Percentiles rank a stretch among this genome's conserved stretches.
Conservation (phyloP, 2,329 filamentous ascomycete species). For the Harringtonia aguacate region DNA sequence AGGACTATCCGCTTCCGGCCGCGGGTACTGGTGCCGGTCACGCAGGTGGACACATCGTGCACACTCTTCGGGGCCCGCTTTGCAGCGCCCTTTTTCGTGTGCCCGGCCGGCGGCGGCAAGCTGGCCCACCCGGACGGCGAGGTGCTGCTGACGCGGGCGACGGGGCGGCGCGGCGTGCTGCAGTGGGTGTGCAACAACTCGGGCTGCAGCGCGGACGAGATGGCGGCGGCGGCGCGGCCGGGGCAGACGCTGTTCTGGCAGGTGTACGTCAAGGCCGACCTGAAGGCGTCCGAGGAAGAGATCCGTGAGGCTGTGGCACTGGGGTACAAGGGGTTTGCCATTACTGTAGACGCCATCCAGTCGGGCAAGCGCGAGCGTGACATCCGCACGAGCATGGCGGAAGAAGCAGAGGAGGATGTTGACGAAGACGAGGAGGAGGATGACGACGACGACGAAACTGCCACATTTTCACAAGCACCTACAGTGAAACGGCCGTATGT, state of each 20-base stretch:
- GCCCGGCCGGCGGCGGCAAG: conserved; percentile 11
- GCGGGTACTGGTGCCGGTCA: not conserved
- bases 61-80: not conserved
- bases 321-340: not conserved
- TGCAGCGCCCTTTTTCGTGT: conserved; percentile 9
- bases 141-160: conserved; percentile 6
- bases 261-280: not conserved
- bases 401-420: not conserved
- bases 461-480: too few relatives aligned
- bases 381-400: not conserved
- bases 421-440: not conserved
- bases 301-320: not conserved
- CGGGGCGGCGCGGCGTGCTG: conserved; percentile 1
- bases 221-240: not conserved
- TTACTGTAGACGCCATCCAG: not conserved
- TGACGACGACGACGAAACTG: not conserved
- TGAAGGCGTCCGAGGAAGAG: not conserved
- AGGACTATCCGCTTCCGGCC: not conserved
- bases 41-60: not conserved
- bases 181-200: conserved; percentile 6
- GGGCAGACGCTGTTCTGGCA: not conserved
- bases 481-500: not conserved
- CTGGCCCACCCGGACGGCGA: conserved; percentile 12
- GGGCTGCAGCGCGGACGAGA: conserved; percentile 5
- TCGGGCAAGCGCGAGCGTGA: not conserved